Conservation (phyloP, 495 filamentous ascomycete species). For the Friedmanniomyces endolithicus region DNA sequence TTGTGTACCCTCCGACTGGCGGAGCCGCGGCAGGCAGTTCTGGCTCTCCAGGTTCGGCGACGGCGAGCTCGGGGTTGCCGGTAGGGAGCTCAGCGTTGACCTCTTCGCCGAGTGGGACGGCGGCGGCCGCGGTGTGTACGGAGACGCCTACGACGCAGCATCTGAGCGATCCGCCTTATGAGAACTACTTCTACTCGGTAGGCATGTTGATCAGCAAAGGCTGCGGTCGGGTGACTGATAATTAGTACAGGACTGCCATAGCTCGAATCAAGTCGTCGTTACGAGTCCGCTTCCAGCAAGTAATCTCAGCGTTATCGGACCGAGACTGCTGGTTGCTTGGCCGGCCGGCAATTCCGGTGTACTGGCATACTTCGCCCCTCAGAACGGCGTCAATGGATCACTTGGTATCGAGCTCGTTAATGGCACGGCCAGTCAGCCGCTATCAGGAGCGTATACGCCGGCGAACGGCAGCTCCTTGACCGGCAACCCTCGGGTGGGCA, state of each 20-base stretch:
- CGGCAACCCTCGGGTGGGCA: conserved; percentile 37
- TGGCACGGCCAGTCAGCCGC: conserved; percentile 25
- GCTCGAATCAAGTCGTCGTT: conserved; percentile 44
- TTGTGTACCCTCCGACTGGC: conserved; percentile 19
- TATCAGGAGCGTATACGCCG: conserved; percentile 21
- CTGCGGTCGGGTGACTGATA: too few species aligned
- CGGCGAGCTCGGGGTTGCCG: neutral
- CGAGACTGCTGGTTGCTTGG: conserved; percentile 50
- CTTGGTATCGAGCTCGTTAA: conserved; percentile 42
- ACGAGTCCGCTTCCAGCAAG: conserved; percentile 43
- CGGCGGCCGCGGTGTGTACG: neutral
- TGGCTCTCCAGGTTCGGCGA: neutral
- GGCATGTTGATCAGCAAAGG: too few species aligned
- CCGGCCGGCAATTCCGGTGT: conserved; percentile 52
- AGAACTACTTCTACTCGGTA: conserved; percentile 47
- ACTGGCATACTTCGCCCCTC: conserved; percentile 41
- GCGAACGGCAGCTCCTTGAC: conserved; percentile 18
- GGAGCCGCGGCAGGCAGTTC: neutral
- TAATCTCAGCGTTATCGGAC: conserved; percentile 42
- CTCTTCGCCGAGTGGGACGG: neutral
- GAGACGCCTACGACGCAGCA: conserved; percentile 18
- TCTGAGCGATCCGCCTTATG: conserved; percentile 38
- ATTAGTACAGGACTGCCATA: conserved; percentile 34
- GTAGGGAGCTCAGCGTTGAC: neutral
- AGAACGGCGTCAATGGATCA: conserved; percentile 42